A percentile compares a stretch with the other conserved stretches of the same genome.
Conservation (phyloP, 495 filamentous ascomycete species). For the Tuber brumale region DNA sequence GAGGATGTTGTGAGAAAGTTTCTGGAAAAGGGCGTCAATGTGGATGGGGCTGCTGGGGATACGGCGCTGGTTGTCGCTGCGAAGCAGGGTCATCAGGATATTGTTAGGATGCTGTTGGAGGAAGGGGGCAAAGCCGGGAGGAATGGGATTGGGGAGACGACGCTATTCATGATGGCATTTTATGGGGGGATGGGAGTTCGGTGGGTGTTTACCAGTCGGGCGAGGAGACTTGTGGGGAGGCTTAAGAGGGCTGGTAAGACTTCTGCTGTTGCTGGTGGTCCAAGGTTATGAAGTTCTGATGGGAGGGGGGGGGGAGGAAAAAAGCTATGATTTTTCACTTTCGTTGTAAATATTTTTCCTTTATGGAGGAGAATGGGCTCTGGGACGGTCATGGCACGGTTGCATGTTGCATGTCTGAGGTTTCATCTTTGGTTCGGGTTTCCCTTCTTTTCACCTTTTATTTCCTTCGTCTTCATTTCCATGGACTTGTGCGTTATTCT, state of each 20-base stretch:
- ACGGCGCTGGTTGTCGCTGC: constrained; percentile 26
- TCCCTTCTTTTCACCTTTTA: not conserved
- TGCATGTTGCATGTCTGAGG: not conserved
- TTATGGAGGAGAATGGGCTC: not conserved
- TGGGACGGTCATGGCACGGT: not conserved
- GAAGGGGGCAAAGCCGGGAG: not conserved
- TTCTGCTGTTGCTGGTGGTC: not conserved
- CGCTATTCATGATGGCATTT: not conserved
- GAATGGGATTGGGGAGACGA: not conserved
- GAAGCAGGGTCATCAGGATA: constrained; percentile 22
- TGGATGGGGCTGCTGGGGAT: constrained; percentile 15
- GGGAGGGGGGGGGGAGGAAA: not conserved
- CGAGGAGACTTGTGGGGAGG: not conserved
- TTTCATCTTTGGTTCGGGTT: not conserved
- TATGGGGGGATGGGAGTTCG: not conserved
- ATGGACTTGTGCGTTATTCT: not conserved
- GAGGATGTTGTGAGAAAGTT: constrained; percentile 23
- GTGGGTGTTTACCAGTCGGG: not conserved
- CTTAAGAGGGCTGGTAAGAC: not conserved
- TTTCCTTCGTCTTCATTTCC: not conserved
- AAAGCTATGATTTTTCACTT: not conserved
- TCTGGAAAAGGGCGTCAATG: constrained; percentile 15
- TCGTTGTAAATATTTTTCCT: not conserved
- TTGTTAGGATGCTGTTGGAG: constrained; percentile 34
- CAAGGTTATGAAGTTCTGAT: not conserved